Conservation (phyloP, 768 basidiomycete species). For the Macrolepiota dolichaula region DNA sequence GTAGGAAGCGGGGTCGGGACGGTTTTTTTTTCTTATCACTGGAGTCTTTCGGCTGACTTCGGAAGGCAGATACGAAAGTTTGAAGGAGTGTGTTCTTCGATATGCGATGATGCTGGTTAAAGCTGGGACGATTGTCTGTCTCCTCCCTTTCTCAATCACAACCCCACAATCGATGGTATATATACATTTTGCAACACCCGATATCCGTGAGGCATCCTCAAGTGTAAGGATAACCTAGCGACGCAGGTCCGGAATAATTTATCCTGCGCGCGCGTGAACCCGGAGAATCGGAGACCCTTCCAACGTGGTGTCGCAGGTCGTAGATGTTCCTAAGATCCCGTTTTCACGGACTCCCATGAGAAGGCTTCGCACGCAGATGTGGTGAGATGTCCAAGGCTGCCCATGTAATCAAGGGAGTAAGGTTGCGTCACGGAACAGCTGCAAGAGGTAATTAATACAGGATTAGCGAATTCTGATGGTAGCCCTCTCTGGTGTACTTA, state of each 20-base stretch:
- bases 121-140: not conserved
- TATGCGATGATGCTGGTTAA: not conserved
- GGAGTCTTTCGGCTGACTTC: not conserved
- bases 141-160: too few species aligned
- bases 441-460: not conserved
- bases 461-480: conserved; percentile 6
- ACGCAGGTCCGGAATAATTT: not conserved
- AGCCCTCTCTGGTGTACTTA: not conserved
- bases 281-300: not conserved
- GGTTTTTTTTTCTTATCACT: not conserved
- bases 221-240: not conserved
- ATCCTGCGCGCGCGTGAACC: not conserved
- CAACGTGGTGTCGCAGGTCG: not conserved
- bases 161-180: conserved; percentile 3
- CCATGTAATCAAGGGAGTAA: not conserved
- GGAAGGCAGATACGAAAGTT: not conserved
- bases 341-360: not conserved
- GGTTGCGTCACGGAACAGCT: not conserved
- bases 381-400: not conserved
- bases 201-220: too few species aligned
- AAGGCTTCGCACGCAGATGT: conserved; percentile 1
- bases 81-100: not conserved
- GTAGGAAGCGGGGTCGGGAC: too few species aligned
- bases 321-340: not conserved
- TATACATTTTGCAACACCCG: not conserved